phyloP scores from a whole-genome alignment of 306 rosid genomes.

The Cicer cuneatum region DNA sequence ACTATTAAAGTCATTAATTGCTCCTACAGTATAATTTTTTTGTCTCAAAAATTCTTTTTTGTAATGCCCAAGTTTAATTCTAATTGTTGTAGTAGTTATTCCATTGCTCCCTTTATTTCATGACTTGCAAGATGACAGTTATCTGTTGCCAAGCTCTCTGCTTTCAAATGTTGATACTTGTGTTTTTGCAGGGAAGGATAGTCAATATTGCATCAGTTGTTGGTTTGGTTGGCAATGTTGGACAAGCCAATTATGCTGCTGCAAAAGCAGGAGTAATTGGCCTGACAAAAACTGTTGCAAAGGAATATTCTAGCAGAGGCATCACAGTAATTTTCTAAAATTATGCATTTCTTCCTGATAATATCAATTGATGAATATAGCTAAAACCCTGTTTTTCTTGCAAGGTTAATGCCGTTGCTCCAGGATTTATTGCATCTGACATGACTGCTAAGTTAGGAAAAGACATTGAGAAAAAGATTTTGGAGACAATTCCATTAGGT shows the following conservation, averaged over 20 bases:
- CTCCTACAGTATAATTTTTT: constrained; percentile 10
- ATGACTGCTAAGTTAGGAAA: constrained; percentile 93
- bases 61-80: neutral
- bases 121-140: constrained; percentile 2
- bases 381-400: constrained; percentile 36
- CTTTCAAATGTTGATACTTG: constrained; percentile 24
- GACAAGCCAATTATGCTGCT: constrained; percentile 98
- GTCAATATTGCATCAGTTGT: constrained; percentile 94
- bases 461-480: constrained; percentile 82
- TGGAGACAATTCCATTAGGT: constrained; percentile 89
- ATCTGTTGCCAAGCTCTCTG: constrained; percentile 20
- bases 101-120: constrained; percentile 19
- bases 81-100: neutral
- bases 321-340: constrained; percentile 63
- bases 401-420: constrained; percentile 98
- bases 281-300: constrained; percentile 86
- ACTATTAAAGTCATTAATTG: constrained; percentile 21
- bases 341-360: constrained; percentile 28
- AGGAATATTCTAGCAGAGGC: constrained; percentile 88
- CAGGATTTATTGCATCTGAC: constrained; percentile 96
- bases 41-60: neutral
- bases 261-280: constrained; percentile 99
- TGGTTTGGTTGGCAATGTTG: constrained; percentile 89
- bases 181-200: constrained; percentile 82
- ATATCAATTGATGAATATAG: constrained; percentile 35